Conservation (phyloP, 2,329 filamentous ascomycete genomes). For the Sclerotinia spermophila region DNA sequence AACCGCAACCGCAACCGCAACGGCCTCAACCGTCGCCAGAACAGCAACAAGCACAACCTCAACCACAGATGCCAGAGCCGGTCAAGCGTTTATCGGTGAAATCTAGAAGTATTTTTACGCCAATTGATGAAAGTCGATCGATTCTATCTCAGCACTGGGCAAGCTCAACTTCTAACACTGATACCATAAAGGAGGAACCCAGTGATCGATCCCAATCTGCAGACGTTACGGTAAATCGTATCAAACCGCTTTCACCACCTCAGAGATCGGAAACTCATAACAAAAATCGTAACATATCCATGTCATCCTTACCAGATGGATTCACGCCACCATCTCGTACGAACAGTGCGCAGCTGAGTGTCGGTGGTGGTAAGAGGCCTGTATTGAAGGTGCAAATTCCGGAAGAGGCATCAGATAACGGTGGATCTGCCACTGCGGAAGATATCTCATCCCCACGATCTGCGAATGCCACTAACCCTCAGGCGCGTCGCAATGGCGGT, state of each 20-base stretch:
- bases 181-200: constrained; percentile 30
- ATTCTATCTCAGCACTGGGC: constrained; percentile 81
- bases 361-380: constrained; percentile 65
- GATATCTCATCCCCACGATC: constrained; percentile 56
- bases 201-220: constrained; percentile 59
- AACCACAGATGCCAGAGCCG: constrained; percentile 49
- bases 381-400: constrained; percentile 92
- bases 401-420: constrained; percentile 79
- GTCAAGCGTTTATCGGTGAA: constrained; percentile 49
- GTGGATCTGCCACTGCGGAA: constrained; percentile 59
- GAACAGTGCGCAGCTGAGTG: constrained; percentile 63
- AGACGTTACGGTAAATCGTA: constrained; percentile 54
- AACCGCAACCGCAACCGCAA: constrained; percentile 44
- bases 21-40: constrained; percentile 41
- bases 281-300: constrained; percentile 47
- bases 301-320: constrained; percentile 55
- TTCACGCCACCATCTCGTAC: constrained; percentile 71
- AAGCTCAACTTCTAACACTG: constrained; percentile 52
- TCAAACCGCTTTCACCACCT: constrained; percentile 54
- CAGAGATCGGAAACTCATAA: constrained; percentile 44
- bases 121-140: constrained; percentile 89
- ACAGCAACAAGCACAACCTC: constrained; percentile 47
- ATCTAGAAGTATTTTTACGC: constrained; percentile 83
- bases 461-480: constrained; percentile 26
- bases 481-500: constrained; percentile 31